Base-by-base conservation (phyloP, 1,284 basidiomycete genomes). In the Afroboletus lepidellus region DNA sequence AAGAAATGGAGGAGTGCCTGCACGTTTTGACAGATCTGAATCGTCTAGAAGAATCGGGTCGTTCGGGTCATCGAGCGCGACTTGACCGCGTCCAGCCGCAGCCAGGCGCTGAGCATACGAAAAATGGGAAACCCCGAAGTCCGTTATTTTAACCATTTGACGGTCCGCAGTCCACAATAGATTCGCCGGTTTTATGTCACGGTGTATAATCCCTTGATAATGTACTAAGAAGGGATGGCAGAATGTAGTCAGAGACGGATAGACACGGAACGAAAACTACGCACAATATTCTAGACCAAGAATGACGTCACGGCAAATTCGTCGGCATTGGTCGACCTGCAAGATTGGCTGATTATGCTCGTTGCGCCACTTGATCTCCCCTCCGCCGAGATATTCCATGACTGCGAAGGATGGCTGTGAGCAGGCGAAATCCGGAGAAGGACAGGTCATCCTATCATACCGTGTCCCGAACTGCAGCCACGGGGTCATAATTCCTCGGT, bases 171-270 rank as follows among this genome's bases (percentile, higher is more conserved):
- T 90, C 84, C 90, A 94, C 16, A 99, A 81, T 32, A 99, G 83
- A 69, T 99, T 99, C 53, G 93, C 94, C 12, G 97, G 97, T 71
- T 99, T 99, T 77, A 99, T 98, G 72, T 99, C 97, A 53, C 97
- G 92, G 72, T 99, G 97, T 48, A 99, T 98, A 71, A 99, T 98
- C 33, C 96, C 96, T 67, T 98, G 93, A 64, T 91, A 85, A 69
- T 99, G 96, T 7, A 99, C 93, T 95, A 55, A 29, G 50, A 3
- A 37, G 51, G 32, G 46, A 51, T 18, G 11, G 20, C 8, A 12
- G 46, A 46, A 56, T 54, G 48, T 18, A 45, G 44, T 55, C 21
- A 54, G 43, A 48, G 33, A 48, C 24, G 30, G 41, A 41, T 37
- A 55, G 48, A 53, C 13, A 13, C 5, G 51, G 23, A 46, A 54